Evolutionary conservation across 78 protist species (phyloP).

Genomic region (Dictyostelium firmibasis): DNA sequence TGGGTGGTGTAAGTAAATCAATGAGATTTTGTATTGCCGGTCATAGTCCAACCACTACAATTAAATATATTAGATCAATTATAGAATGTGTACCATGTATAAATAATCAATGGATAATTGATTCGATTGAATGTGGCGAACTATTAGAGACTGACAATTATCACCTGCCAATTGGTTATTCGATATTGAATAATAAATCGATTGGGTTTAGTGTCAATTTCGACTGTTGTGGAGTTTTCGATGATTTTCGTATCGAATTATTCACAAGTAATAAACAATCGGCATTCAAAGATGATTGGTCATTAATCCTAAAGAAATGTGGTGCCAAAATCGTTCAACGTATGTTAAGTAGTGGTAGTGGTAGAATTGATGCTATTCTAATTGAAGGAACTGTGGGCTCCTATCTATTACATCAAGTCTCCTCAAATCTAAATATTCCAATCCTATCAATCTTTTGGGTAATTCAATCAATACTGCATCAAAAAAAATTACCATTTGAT

Average conservation of each 20-base stretch:
- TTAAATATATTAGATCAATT: background rate
- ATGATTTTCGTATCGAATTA: background rate
- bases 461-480: background rate
- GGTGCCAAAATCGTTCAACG: slow-evolving; percentile 11
- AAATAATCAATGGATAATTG: background rate
- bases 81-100: background rate
- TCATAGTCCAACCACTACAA: background rate
- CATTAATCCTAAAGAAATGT: background rate
- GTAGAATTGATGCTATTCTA: background rate
- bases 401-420: background rate
- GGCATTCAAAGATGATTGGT: slow-evolving; percentile 6
- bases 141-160: background rate
- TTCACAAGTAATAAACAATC: background rate
- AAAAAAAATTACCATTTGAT: background rate
- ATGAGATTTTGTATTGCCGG: background rate
- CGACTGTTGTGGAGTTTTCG: background rate
- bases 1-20: background rate
- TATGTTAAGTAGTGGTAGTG: background rate
- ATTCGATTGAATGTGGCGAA: background rate
- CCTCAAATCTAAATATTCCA: background rate
- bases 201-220: background rate
- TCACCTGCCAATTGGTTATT: background rate
- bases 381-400: background rate
- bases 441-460: background rate
- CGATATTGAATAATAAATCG: background rate